phyloP scores from a whole-genome alignment of 352 stramenopile genomes.

The Plasmopara muralis region DNA sequence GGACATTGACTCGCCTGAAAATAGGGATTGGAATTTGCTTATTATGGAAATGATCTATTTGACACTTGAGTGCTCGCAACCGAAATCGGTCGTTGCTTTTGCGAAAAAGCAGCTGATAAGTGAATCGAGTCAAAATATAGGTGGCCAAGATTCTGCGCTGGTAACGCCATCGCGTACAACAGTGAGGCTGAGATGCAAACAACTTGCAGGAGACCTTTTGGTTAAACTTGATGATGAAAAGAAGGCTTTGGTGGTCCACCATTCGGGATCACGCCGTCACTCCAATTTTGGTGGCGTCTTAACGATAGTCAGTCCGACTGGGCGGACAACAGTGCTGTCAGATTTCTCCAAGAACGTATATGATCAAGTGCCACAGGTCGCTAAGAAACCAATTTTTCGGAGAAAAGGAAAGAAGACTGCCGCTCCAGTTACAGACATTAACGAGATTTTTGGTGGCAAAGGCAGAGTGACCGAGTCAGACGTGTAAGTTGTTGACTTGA shows the following conservation, averaged over 20 bases:
- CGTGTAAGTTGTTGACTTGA: conserved; percentile 22
- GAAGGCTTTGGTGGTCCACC: conserved; percentile 25
- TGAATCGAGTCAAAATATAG: not conserved
- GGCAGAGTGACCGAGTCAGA: conserved; percentile 56
- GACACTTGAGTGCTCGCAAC: conserved; percentile 62
- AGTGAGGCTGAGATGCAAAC: not conserved
- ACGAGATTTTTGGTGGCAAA: conserved; percentile 71
- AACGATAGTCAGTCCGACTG: conserved; percentile 66
- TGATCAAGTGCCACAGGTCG: conserved; percentile 57
- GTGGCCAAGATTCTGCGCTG: not conserved
- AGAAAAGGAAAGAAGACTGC: conserved; percentile 41
- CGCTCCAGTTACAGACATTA: conserved; percentile 52
- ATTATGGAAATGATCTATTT: conserved; percentile 88
- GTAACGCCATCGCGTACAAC: not conserved
- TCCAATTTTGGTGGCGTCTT: conserved; percentile 87
- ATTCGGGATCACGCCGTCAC: conserved; percentile 47
- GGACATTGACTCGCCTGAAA: conserved; percentile 79
- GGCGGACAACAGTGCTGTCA: conserved; percentile 56
- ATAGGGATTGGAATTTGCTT: conserved; percentile 82
- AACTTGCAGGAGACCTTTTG: conserved; percentile 26
- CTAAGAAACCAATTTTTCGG: conserved; percentile 52
- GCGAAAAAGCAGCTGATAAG: conserved; percentile 30
- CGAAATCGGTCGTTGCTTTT: conserved; percentile 58
- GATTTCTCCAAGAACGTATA: conserved; percentile 71
- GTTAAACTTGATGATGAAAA: conserved; percentile 52